Percentiles rank a stretch among this genome's conserved stretches.
These are phyloP conservation scores for Pseudocercospora cruenta DNA, from an alignment of 2,329 filamentous ascomycete genomes.

Conservation along the genomic window DNA sequence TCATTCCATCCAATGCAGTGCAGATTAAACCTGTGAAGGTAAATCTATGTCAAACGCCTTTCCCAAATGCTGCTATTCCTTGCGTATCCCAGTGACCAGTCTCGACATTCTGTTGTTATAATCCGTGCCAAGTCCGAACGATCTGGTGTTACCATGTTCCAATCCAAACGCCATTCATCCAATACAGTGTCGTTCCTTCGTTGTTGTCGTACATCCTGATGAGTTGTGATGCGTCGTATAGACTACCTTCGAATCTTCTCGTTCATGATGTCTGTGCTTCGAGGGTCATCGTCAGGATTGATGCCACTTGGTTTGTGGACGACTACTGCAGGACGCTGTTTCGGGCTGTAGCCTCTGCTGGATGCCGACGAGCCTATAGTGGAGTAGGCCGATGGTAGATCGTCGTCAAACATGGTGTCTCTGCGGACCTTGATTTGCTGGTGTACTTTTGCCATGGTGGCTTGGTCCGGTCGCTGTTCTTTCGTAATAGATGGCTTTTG, in stretches of 20 bases:
- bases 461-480: neutral
- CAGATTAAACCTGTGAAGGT: neutral
- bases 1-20: neutral
- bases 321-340: slow-evolving; percentile 14
- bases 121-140: neutral
- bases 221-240: neutral
- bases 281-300: slow-evolving; percentile 14
- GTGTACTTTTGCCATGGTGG: slow-evolving; percentile 9
- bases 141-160: neutral
- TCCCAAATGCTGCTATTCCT: neutral
- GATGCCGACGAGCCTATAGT: slow-evolving; percentile 4
- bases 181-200: neutral
- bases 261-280: slow-evolving; percentile 7
- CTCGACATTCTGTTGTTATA: neutral
- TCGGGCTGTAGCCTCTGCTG: slow-evolving; percentile 6
- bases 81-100: neutral
- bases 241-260: slow-evolving; percentile 1
- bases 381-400: slow-evolving; percentile 9
- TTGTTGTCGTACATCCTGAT: neutral
- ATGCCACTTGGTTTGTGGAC: slow-evolving; percentile 23
- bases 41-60: neutral
- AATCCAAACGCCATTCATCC: neutral
- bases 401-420: slow-evolving; percentile 1
- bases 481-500: neutral
- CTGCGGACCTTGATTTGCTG: slow-evolving; percentile 8